phyloP scores from a whole-genome alignment of 352 stramenopile species.

The Phytophthora multivora region DNA sequence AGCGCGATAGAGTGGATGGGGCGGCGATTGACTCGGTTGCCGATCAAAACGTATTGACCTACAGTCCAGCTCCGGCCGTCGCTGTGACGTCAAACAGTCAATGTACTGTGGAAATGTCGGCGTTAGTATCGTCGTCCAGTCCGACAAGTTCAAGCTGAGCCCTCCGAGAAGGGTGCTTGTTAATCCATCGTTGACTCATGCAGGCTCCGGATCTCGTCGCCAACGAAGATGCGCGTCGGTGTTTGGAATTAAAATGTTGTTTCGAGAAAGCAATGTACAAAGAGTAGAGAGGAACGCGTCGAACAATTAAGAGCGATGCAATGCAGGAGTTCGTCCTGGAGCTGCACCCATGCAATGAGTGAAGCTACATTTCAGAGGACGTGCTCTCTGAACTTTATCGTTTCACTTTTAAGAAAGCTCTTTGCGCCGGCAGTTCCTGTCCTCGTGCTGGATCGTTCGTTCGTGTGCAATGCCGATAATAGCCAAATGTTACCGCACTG shows the following conservation, averaged over 20 bases:
- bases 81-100: slow-evolving; percentile 2
- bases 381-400: slow-evolving; percentile 18
- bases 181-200: slow-evolving; percentile 14
- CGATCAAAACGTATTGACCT: slow-evolving; percentile 11
- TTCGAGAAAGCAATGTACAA: slow-evolving; percentile 4
- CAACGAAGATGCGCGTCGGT: slow-evolving; percentile 18
- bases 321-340: neutral
- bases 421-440: slow-evolving; percentile 13
- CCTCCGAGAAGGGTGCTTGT: neutral
- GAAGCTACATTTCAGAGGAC: slow-evolving; percentile 10
- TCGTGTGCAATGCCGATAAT: slow-evolving; percentile 1
- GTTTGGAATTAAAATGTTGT: slow-evolving; percentile 13
- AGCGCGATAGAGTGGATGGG: neutral
- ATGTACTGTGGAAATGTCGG: slow-evolving; percentile 9
- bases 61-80: slow-evolving; percentile 12
- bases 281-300: slow-evolving; percentile 9
- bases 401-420: slow-evolving; percentile 4
- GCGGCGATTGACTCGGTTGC: slow-evolving; percentile 4
- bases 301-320: slow-evolving; percentile 14
- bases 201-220: slow-evolving; percentile 13
- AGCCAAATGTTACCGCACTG: neutral
- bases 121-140: slow-evolving; percentile 21
- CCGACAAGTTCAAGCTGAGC: slow-evolving; percentile 30
- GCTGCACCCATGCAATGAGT: neutral
- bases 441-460: slow-evolving; percentile 17